These are phyloP conservation scores for Colletotrichum chrysophilum DNA, from an alignment of 2,329 filamentous ascomycete genomes.

Conservation along the genomic window DNA sequence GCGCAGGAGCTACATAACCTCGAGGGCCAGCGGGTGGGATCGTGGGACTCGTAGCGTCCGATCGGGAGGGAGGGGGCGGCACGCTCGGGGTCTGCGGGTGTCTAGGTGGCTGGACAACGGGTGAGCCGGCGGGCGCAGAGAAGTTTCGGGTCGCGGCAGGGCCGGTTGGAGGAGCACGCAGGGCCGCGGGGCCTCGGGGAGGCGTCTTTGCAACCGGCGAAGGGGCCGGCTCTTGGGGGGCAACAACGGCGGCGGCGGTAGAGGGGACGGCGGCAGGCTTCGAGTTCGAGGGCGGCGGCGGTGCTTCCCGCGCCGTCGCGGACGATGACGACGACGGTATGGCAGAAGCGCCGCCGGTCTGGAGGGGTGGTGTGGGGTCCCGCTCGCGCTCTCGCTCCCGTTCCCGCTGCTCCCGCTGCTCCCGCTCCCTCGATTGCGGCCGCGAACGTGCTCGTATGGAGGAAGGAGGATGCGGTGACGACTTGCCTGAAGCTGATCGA, in stretches of 20 bases:
- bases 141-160: constrained; percentile 43
- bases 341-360: constrained; percentile 22
- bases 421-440: constrained; percentile 45
- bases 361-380: constrained; percentile 13
- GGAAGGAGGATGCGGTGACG: constrained; percentile 57
- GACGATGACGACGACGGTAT: constrained; percentile 15
- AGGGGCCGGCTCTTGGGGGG: constrained; percentile 31
- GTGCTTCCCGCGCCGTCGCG: constrained; percentile 30
- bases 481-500: constrained; percentile 53
- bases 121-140: constrained; percentile 38
- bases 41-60: constrained; percentile 50
- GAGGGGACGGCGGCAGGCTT: constrained; percentile 17
- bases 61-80: constrained; percentile 32
- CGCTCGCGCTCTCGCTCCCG: constrained; percentile 20
- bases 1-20: constrained; percentile 52
- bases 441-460: constrained; percentile 50
- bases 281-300: not conserved
- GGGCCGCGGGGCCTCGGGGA: constrained; percentile 59
- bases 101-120: constrained; percentile 37
- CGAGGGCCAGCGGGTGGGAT: constrained; percentile 60
- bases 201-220: constrained; percentile 46
- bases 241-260: constrained; percentile 16
- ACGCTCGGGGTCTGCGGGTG: constrained; percentile 38
- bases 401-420: constrained; percentile 14
- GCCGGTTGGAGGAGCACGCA: constrained; percentile 56